Conservation (phyloP, 148 eudicot genomes). For the Vaccinium macrocarpon region DNA sequence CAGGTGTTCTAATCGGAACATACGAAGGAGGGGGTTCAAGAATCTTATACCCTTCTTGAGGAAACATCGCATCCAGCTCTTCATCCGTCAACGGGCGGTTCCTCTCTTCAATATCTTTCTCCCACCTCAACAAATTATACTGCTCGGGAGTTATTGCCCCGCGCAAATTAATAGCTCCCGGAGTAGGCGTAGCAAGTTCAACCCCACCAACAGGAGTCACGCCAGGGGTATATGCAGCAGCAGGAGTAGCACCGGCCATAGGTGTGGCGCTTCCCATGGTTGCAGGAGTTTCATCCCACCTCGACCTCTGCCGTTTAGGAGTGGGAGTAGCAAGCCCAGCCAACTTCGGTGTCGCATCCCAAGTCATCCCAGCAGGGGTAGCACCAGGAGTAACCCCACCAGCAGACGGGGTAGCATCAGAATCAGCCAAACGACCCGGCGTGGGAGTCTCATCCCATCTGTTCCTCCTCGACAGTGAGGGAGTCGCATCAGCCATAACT, state of each 20-base stretch:
- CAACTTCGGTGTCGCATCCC: slow-evolving; percentile 92
- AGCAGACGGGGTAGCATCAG: slow-evolving; percentile 83
- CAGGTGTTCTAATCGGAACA: slow-evolving; percentile 91
- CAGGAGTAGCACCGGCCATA: slow-evolving; percentile 73
- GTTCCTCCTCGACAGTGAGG: slow-evolving; percentile 66
- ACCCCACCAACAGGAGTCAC: slow-evolving; percentile 81
- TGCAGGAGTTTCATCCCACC: slow-evolving; percentile 99
- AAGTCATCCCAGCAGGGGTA: slow-evolving; percentile 89
- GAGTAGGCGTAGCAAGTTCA: slow-evolving; percentile 92
- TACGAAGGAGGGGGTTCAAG: slow-evolving; percentile 86
- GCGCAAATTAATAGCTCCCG: slow-evolving; percentile 63
- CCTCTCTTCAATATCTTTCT: slow-evolving; percentile 92
- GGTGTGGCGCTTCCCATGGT: slow-evolving; percentile 97
- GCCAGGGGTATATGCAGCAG: slow-evolving; percentile 82
- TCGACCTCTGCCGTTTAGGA: slow-evolving; percentile 85
- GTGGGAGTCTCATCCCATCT: slow-evolving; percentile 96
- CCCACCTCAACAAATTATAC: slow-evolving; percentile 88
- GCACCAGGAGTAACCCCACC: slow-evolving; percentile 93
- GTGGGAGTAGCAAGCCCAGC: slow-evolving; percentile 85
- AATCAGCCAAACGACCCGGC: slow-evolving; percentile 78
- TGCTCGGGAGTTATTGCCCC: slow-evolving; percentile 86
- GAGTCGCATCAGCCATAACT: slow-evolving; percentile 74
- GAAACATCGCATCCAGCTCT: slow-evolving; percentile 93
- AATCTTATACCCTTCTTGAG: slow-evolving; percentile 82
- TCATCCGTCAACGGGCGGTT: slow-evolving; percentile 92